phyloP scores from a whole-genome alignment of 148 eudicot species.

The Fagopyrum tataricum region DNA sequence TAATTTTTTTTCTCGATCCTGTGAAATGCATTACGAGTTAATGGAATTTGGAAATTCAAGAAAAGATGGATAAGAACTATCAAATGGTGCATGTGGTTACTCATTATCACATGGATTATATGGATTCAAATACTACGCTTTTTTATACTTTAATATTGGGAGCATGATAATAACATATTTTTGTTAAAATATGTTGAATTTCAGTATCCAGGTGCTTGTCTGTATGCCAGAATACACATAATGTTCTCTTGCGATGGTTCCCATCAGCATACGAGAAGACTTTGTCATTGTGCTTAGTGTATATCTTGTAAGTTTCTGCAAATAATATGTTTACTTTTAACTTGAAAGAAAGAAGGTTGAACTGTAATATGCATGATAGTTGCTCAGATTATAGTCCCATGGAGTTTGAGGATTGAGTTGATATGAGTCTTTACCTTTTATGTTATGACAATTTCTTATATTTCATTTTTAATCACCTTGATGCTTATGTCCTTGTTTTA shows the following conservation, averaged over 20 bases:
- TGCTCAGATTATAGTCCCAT: no score
- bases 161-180: neutral
- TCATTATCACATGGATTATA: neutral
- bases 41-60: neutral
- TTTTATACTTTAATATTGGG: neutral
- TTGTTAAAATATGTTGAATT: constrained; percentile 3
- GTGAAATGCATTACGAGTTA: neutral
- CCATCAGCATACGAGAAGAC: constrained; percentile 85
- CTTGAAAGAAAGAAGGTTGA: no score
- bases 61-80: neutral
- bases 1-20: neutral
- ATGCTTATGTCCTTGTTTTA: constrained; percentile 1
- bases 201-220: constrained; percentile 95
- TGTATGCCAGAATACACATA: constrained; percentile 57
- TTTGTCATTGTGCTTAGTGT: constrained; percentile 86
- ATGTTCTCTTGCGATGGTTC: constrained; percentile 74
- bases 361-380: no score
- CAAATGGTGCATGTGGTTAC: neutral
- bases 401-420: neutral
- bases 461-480: neutral
- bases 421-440: neutral
- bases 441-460: neutral
- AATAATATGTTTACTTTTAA: neutral
- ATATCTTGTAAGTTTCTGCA: constrained; percentile 16
- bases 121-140: neutral